Base-by-base conservation (phyloP, 2,329 filamentous ascomycete species). In the Xylariaceae sp. region DNA sequence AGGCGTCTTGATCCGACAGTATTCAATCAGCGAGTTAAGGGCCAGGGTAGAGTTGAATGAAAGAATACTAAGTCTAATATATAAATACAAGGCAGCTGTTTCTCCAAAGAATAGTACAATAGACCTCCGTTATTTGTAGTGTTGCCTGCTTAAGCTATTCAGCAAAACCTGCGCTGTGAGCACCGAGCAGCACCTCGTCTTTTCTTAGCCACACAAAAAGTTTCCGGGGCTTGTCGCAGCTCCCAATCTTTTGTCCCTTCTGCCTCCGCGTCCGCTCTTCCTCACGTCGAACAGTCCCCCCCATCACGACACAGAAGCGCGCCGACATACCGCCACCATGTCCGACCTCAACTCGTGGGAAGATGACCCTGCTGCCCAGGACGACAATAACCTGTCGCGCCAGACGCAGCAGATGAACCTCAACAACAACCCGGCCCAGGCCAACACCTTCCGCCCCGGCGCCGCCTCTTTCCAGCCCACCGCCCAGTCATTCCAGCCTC, bases 281-380 rank as follows among this genome's bases (percentile, higher is more conserved):
- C 13, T 33, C 18, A 28, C 16, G 13, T 7, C 38, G 5, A 28
- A 4, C 22, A 4, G 22, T 4, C 7, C 22, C 22, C 6, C 12
- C 45, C 6, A 14, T 36, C 16, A 11, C 45, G 31, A 17, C 45
- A 14, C 31, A 41, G 41, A 48, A 19, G 31, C 16, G 47, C 54
- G 60, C 63, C 42, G 39, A 41, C 18, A 57, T 17, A 58, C 48
- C 50, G 51, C 39, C 68, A 79, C 50, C 67, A 96, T 96, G 91
- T 88, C 92, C 64, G 86, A 92, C 72, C 88, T 90, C 66, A 91
- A 96, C 72, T 96, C 91, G 57, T 97, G 94, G 89, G 92, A 97
- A 75, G 90, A 96, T 67, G 89, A 92, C 66, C 85, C 86, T 66
- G 79, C 86, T 50, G 85, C 83, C 58, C 87, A 90, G 77, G 87